Base-by-base conservation (phyloP, 139 green algal species). In the Closterium sp. region DNA sequence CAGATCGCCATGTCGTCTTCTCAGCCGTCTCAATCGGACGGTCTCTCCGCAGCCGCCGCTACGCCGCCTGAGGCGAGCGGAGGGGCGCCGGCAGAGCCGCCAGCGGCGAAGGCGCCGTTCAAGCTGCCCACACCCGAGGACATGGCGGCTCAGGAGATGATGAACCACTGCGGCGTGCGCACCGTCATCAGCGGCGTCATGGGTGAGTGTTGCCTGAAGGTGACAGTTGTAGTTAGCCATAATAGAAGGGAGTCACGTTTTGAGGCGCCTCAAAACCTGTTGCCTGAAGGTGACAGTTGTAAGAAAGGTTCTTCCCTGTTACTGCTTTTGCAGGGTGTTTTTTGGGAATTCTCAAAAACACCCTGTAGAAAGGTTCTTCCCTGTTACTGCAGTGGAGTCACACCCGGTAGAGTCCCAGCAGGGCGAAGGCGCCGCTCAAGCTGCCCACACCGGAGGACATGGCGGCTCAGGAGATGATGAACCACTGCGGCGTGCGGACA, bases 131-230 rank as follows among this genome's bases (percentile, higher is more conserved):
- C 94, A 1, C 85, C 92, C 4, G 95, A 98, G 55, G 86, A 97
- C 83, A 95, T 97, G 32, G 84, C 87, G 31, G 93, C 96, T 86
- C 95, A 98, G 86, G 97, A 99, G 34, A 94, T 97, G 21, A 98
- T 99, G 96, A 98, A 98, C 95, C 99, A 99, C 90, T 99, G 97
- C 94, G 95, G 93, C 1, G 93, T 97, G 12, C 96, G 97, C 31
- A 97, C 96, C 4, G 95, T 95, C 7, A 92, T 99, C 33, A 96
- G 96, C 9, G 94, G 94, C 0, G 96, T 96, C 0, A 97, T 98
- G 95, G 97, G 97, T 93, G 33, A 87, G 86, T 91, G n/a, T 91
- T 83, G 64, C 16, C n/a, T n/a, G n/a, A n/a, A n/a, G n/a, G n/a
- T n/a, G n/a, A n/a, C n/a, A n/a, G n/a, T n/a, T n/a, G n/a, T n/a